phyloP scores from a whole-genome alignment of 371 early-diverging fungal genomes.

The Mucor irregularis region DNA sequence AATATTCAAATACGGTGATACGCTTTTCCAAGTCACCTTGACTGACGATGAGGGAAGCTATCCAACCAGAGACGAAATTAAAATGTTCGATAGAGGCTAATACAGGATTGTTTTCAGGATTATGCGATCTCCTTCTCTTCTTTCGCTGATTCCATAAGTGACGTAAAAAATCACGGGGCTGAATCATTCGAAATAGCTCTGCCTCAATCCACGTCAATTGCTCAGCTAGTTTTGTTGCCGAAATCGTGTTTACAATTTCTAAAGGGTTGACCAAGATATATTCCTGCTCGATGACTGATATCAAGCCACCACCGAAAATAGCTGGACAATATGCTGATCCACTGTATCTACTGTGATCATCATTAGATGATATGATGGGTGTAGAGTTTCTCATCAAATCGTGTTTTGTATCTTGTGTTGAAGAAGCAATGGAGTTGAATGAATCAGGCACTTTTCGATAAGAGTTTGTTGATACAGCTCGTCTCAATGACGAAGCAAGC shows the following conservation, averaged over 20 bases:
- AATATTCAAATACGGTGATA: slow-evolving; percentile 59
- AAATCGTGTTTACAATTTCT: background rate
- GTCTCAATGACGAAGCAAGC: background rate
- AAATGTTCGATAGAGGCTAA: slow-evolving; percentile 56
- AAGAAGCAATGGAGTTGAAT: background rate
- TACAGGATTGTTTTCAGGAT: slow-evolving; percentile 24
- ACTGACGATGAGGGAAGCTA: slow-evolving; percentile 59
- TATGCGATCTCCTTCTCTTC: background rate
- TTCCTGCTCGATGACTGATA: background rate
- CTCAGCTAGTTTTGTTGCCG: slow-evolving; percentile 53
- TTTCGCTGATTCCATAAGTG: slow-evolving; percentile 38
- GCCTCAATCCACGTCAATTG: slow-evolving; percentile 66
- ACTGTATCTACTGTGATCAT: background rate
- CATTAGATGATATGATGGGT: background rate
- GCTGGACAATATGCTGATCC: background rate
- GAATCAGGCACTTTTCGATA: background rate
- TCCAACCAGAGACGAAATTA: slow-evolving; percentile 65
- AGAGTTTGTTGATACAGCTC: background rate
- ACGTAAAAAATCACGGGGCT: slow-evolving; percentile 58
- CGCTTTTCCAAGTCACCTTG: slow-evolving; percentile 56
- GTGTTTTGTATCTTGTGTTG: background rate
- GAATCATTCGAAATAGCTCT: slow-evolving; percentile 37
- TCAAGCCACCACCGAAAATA: background rate
- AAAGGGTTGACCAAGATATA: background rate
- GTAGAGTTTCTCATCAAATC: background rate